A percentile compares a stretch with the other conserved stretches of the same genome.
These are phyloP conservation scores for Penicilliopsis zonata DNA, from an alignment of 495 filamentous ascomycete species.

Conservation along the genomic window DNA sequence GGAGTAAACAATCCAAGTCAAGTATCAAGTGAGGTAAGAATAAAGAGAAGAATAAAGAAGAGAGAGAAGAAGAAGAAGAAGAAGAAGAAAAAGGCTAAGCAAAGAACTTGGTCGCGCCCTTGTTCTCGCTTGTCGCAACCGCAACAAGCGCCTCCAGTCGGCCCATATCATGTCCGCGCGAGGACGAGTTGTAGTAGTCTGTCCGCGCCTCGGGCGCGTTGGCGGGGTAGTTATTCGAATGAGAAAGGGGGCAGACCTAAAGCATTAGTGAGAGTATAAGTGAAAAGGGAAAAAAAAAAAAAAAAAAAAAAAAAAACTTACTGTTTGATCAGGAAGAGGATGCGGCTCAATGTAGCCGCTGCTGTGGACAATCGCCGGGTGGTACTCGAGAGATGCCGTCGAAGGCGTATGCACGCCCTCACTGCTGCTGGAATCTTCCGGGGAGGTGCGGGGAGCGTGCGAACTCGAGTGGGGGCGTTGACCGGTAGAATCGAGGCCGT, in stretches of 20 bases:
- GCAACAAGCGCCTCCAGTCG: slow-evolving; percentile 78
- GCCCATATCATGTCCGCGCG: slow-evolving; percentile 43
- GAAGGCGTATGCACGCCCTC: slow-evolving; percentile 58
- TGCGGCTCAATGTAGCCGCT: slow-evolving; percentile 48
- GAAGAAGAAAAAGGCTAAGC: slow-evolving; percentile 10
- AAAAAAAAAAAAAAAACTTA: slow-evolving; percentile 14
- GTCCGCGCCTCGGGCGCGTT: slow-evolving; percentile 21
- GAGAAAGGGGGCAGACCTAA: slow-evolving; percentile 30
- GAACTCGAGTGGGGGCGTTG: slow-evolving; percentile 14
- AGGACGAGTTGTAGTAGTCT: slow-evolving; percentile 17
- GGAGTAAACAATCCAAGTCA: too few relatives aligned
- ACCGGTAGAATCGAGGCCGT: slow-evolving; percentile 38
- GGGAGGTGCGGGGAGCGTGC: slow-evolving; percentile 44
- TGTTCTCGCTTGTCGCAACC: slow-evolving; percentile 75
- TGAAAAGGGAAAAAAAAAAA: neutral
- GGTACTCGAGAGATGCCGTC: slow-evolving; percentile 47
- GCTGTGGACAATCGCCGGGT: slow-evolving; percentile 53
- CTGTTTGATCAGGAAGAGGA: slow-evolving; percentile 29
- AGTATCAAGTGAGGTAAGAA: too few relatives aligned
- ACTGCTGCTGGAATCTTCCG: slow-evolving; percentile 61
- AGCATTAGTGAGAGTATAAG: slow-evolving; percentile 7
- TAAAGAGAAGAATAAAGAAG: too few relatives aligned
- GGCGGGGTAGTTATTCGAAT: slow-evolving; percentile 21
- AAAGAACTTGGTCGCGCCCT: slow-evolving; percentile 37
- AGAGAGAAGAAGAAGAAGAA: slow-evolving; percentile 2